Evolutionary conservation across 2,329 filamentous ascomycete species (phyloP), one percentile per base, ranked within the genome.

Genomic region (Emergomyces orientalis): DNA sequence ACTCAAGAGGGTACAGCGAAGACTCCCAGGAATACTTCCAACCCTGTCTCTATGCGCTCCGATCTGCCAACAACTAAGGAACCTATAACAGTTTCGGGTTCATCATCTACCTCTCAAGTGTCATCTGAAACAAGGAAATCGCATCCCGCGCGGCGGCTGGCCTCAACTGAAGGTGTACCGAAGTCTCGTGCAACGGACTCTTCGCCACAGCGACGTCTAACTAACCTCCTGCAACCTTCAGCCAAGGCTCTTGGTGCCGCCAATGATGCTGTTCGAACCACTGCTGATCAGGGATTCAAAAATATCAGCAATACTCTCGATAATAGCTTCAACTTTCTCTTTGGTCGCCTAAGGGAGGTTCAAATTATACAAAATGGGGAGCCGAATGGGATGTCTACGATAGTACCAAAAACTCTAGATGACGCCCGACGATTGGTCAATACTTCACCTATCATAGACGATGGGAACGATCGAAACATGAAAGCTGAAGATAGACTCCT

Each of bases 261-360:
- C 52, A 89, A 89, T 64, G 93, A 96, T 73, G 89, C 89, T 1
- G 86, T 96, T 32, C 84, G 96, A 64, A 91, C 84, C 68, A 92
- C 91, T 0, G 94, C 94, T 13, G 94, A 99, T 71, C 91, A 96
- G 73, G 85, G 92, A 1, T 81, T 97, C 66, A 96, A 97, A 72
- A 95, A 87, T 43, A 96, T 99, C 67, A 90, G 93, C 65, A 92
- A 84, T 71, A 95, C 91, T 57, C 80, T 97, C 3, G 92, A 93
- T 64, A 91, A 90, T 70, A 97, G 91, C 72, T 95, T 97, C 77
- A 94, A 91, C 64, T 96, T 97, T 73, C 79, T 99, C 30, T 86
- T 99, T 62, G 93, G 93, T 19, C 90, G 91, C 68, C 81, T 97
- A 25, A 90, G 89, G 65, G 91, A 96, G 64, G 67, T 77, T 58